A percentile compares a stretch with the other conserved stretches of the same genome.
Conservation (phyloP, 495 filamentous ascomycete genomes). For the Umbilicaria muhlenbergii region DNA sequence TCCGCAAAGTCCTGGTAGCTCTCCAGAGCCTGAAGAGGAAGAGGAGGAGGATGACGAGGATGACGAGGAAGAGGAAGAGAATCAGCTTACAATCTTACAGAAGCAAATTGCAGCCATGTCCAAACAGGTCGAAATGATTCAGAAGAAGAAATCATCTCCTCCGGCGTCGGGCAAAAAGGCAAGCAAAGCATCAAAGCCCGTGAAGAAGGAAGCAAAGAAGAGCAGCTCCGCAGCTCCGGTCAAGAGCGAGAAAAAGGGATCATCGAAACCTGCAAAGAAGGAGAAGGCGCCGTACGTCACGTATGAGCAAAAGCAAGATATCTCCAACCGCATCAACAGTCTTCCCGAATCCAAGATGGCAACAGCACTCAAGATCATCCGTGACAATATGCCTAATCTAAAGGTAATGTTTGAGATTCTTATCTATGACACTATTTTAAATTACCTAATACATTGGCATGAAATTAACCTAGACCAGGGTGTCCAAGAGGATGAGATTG, state of each 20-base stretch:
- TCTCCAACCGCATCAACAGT: conserved; percentile 61
- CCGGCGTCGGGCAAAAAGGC: conserved; percentile 41
- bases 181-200: conserved; percentile 31
- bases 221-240: conserved; percentile 22
- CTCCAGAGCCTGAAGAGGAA: conserved; percentile 46
- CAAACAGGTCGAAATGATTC: conserved; percentile 35
- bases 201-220: conserved; percentile 41
- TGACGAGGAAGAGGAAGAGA: conserved; percentile 42
- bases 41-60: conserved; percentile 51
- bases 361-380: conserved; percentile 76
- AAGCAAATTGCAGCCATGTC: conserved; percentile 48
- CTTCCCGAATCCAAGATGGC: conserved; percentile 60
- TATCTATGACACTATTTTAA: conserved; percentile 1
- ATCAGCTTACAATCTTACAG: conserved; percentile 50
- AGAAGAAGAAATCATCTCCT: conserved; percentile 49
- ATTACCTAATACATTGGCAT: conserved; percentile 1
- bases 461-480: conserved; percentile 26
- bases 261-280: conserved; percentile 23
- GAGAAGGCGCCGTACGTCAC: conserved; percentile 40
- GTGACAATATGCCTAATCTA: conserved; percentile 66
- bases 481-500: conserved; percentile 70
- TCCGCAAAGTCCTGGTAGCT: conserved; percentile 34
- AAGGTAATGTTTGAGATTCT: conserved; percentile 28
- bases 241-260: conserved; percentile 37
- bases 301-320: conserved; percentile 72